These are phyloP conservation scores for Clarireedia hainanense DNA, from an alignment of 2,329 filamentous ascomycete species.

Conservation along the genomic window DNA sequence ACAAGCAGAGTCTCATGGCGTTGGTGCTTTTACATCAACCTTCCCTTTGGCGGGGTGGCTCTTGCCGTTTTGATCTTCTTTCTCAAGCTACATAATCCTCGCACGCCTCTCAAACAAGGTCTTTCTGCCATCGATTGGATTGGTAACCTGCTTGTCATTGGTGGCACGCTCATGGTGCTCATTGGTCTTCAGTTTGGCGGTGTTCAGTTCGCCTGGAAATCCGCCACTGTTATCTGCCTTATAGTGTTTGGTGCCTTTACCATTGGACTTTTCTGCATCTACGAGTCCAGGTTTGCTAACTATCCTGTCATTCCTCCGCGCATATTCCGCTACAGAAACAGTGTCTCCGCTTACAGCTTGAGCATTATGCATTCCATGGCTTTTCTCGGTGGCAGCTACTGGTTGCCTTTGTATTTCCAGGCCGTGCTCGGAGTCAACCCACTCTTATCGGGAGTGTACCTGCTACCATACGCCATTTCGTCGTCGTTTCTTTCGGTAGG, in stretches of 20 bases:
- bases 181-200: neutral
- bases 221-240: constrained; percentile 24
- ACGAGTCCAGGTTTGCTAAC: constrained; percentile 65
- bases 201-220: neutral
- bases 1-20: no score
- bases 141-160: neutral
- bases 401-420: constrained; percentile 65
- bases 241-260: constrained; percentile 55
- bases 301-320: constrained; percentile 73
- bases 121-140: neutral
- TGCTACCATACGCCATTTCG: constrained; percentile 62
- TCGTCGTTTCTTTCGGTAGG: constrained; percentile 54
- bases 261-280: constrained; percentile 53
- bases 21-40: no score
- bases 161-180: neutral
- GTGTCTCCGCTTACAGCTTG: constrained; percentile 54
- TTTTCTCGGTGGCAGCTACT: constrained; percentile 21
- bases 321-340: constrained; percentile 61
- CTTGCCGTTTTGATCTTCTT: neutral
- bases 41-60: no score
- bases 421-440: constrained; percentile 37
- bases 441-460: constrained; percentile 67
- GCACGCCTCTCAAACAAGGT: neutral
- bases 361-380: constrained; percentile 65
- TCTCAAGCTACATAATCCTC: neutral